phyloP scores from a whole-genome alignment of 495 filamentous ascomycete genomes.

The Lepraria neglecta region DNA sequence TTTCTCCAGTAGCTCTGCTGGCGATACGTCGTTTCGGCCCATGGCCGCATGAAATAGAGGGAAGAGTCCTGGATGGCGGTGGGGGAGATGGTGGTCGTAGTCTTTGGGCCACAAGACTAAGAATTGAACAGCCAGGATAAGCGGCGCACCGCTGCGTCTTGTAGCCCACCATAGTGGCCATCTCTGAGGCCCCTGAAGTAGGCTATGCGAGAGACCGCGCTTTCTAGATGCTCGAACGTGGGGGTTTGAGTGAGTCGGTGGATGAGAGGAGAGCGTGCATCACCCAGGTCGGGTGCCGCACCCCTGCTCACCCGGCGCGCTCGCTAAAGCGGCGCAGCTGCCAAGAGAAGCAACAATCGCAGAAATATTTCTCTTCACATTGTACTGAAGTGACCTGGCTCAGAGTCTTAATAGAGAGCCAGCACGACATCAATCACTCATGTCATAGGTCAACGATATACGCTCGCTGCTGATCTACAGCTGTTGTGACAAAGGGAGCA shows the following conservation, averaged over 20 bases:
- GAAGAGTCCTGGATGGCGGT: background rate
- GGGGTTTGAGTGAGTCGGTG: background rate
- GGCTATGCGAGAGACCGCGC: background rate
- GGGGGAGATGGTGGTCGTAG: no score
- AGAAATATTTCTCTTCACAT: no score
- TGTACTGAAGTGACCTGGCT: no score
- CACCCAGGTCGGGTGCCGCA: no score
- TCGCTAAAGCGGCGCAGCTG: no score
- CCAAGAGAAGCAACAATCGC: no score
- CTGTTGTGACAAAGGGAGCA: background rate
- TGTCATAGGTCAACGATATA: background rate
- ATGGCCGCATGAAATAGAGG: background rate
- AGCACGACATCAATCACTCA: no score
- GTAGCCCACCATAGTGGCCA: no score
- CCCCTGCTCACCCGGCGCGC: no score
- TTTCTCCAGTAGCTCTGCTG: no score
- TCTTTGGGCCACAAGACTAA: constrained; percentile 1
- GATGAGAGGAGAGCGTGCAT: no score
- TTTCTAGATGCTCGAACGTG: background rate
- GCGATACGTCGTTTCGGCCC: background rate
- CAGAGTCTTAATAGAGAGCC: no score
- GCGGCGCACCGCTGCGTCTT: background rate
- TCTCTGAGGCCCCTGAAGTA: background rate
- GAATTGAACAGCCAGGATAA: background rate
- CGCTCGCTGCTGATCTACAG: background rate